A percentile compares a stretch with the other conserved stretches of the same genome.
These are phyloP conservation scores for Metschnikowia arizonensis DNA, from an alignment of 805 yeast species.

Conservation along the genomic window DNA sequence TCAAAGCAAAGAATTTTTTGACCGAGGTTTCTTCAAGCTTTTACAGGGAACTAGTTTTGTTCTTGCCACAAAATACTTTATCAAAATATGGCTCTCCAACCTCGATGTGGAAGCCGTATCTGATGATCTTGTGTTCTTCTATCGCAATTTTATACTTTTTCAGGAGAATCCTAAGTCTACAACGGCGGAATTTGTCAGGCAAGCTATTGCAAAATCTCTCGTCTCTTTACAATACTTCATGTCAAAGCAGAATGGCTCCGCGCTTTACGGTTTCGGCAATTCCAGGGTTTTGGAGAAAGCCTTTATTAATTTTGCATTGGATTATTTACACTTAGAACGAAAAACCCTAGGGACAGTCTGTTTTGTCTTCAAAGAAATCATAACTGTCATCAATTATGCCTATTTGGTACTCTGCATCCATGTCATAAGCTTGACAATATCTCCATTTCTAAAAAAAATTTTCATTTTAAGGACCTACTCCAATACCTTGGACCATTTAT, in stretches of 20 bases:
- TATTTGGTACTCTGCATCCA: conserved; percentile 26
- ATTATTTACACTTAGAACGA: conserved; percentile 8
- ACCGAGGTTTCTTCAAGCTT: conserved; percentile 19
- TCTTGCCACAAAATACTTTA: conserved; percentile 19
- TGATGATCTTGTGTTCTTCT: conserved; percentile 1
- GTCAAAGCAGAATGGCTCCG: not conserved
- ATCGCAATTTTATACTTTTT: conserved; percentile 1
- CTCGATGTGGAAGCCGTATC: conserved; percentile 1
- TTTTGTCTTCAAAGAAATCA: conserved; percentile 12
- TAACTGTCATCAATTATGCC: conserved; percentile 16
- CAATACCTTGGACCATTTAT: conserved; percentile 21
- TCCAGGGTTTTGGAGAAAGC: not conserved
- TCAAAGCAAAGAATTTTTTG: conserved; percentile 4
- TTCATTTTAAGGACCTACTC: conserved; percentile 20
- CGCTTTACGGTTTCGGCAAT: not conserved
- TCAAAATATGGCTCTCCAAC: conserved; percentile 10
- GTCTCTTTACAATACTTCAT: not conserved
- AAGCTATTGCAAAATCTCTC: conserved; percentile 4
- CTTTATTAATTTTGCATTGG: not conserved
- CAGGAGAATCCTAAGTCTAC: not conserved
- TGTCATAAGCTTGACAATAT: conserved; percentile 22
- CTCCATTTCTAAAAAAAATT: conserved; percentile 17
- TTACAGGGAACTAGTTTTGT: conserved; percentile 20
- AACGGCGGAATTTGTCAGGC: not conserved
- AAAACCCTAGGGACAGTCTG: conserved; percentile 6